Percentiles rank a stretch among this genome's conserved stretches.
These are phyloP conservation scores for Dinochytrium kinnereticum DNA, from an alignment of 371 early-diverging fungal genomes.

Conservation along the genomic window DNA sequence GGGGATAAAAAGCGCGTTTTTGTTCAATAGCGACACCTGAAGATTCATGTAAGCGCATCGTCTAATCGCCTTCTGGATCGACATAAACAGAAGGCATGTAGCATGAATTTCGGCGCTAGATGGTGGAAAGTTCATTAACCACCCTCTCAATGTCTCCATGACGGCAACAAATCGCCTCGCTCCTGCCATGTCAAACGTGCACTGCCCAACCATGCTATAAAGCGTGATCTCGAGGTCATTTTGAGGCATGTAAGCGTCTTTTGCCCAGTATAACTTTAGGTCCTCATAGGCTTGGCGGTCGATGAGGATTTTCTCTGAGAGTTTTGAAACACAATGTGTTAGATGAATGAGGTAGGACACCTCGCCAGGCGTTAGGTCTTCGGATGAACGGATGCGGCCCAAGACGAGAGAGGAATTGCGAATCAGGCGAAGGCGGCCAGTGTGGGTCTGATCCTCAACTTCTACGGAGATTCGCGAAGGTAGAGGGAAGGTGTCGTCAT, in stretches of 20 bases:
- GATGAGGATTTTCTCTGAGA: constrained; percentile 24
- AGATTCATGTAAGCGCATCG: constrained; percentile 35
- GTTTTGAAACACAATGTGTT: constrained; percentile 12
- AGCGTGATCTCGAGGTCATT: constrained; percentile 29
- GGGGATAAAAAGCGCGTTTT: constrained; percentile 34
- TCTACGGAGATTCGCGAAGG: constrained; percentile 26
- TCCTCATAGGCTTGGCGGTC: constrained; percentile 19
- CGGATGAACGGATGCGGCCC: neutral
- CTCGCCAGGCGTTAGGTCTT: constrained; percentile 12
- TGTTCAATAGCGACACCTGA: constrained; percentile 21
- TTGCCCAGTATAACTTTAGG: neutral
- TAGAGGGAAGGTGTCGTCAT: constrained; percentile 22
- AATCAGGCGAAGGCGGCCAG: constrained; percentile 25
- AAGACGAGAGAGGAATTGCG: constrained; percentile 22
- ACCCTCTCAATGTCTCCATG: neutral
- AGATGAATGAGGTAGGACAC: constrained; percentile 17
- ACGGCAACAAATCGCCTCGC: neutral
- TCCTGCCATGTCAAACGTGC: constrained; percentile 19
- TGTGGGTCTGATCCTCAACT: constrained; percentile 24
- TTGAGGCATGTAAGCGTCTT: constrained; percentile 24
- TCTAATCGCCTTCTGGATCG: constrained; percentile 31
- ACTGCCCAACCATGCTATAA: neutral
- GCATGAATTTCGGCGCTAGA: neutral
- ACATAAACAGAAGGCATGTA: constrained; percentile 31
- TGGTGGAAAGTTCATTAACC: neutral